These are phyloP conservation scores for Benincasa hispida DNA, from an alignment of 306 rosid species.

Conservation along the genomic window DNA sequence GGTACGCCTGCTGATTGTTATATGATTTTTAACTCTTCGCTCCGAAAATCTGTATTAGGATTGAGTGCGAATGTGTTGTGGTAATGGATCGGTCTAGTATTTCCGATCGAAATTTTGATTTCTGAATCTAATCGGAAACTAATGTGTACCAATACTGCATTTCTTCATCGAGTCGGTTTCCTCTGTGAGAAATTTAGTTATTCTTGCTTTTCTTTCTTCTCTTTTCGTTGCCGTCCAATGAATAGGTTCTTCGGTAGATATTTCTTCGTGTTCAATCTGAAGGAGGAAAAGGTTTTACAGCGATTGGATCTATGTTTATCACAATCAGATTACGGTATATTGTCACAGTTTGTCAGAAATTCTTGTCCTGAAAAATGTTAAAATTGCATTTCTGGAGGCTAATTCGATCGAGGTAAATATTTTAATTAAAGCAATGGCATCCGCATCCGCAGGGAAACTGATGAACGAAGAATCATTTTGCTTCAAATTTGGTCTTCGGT, in stretches of 20 bases:
- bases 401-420: background rate
- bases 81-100: background rate
- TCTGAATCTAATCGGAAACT: background rate
- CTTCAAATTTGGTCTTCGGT: constrained; percentile 8
- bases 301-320: background rate
- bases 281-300: background rate
- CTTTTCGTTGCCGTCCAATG: background rate
- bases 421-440: background rate
- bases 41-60: background rate
- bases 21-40: background rate
- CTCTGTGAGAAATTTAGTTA: background rate
- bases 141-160: background rate
- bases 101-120: background rate
- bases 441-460: constrained; percentile 2
- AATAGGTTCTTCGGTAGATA: background rate
- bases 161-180: background rate
- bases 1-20: background rate
- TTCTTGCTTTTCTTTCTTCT: background rate
- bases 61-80: background rate
- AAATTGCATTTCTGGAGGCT: background rate
- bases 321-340: background rate
- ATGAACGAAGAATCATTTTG: constrained; percentile 15
- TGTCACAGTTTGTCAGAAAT: background rate
- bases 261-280: background rate
- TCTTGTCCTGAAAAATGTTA: background rate